A percentile compares a stretch with the other conserved stretches of the same genome.
Conservation (phyloP, 176 grass and related monocot species). For the Lolium rigidum region DNA sequence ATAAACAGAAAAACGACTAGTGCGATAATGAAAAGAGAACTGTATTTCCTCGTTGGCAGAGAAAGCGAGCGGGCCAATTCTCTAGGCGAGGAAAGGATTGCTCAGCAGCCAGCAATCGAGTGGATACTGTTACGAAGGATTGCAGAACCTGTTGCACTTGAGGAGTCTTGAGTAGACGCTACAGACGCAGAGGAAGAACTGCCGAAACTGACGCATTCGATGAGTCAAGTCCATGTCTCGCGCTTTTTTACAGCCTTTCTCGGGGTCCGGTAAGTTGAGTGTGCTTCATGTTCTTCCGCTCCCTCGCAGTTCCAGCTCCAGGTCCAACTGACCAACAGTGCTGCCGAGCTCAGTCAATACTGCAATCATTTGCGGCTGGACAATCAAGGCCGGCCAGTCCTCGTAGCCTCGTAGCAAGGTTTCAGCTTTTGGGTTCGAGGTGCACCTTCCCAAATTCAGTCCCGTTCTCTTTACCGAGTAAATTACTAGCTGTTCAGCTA, state of each 20-base stretch:
- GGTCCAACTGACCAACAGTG: background rate
- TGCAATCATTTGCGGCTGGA: background rate
- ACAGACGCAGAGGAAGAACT: background rate
- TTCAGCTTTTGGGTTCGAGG: background rate
- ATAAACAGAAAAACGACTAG: too few relatives aligned
- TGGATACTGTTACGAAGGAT: background rate
- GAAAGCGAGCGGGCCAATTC: background rate
- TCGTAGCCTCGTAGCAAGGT: background rate
- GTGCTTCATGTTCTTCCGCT: background rate
- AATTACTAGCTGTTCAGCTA: background rate
- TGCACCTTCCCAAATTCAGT: background rate
- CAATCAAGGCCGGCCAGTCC: background rate
- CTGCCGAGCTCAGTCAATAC: background rate
- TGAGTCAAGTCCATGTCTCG: slow-evolving; percentile 10
- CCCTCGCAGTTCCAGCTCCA: background rate
- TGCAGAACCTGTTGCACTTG: background rate
- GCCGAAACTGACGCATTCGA: slow-evolving; percentile 14
- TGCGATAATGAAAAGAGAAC: too few relatives aligned
- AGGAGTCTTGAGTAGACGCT: background rate
- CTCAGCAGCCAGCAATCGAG: background rate
- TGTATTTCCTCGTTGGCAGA: too few relatives aligned
- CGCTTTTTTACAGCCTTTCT: background rate
- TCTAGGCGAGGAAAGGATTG: background rate
- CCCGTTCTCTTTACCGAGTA: background rate
- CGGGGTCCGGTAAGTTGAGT: background rate